Base-by-base conservation (phyloP, 2,329 filamentous ascomycete species). In the Neopestalotiopsis sp. region DNA sequence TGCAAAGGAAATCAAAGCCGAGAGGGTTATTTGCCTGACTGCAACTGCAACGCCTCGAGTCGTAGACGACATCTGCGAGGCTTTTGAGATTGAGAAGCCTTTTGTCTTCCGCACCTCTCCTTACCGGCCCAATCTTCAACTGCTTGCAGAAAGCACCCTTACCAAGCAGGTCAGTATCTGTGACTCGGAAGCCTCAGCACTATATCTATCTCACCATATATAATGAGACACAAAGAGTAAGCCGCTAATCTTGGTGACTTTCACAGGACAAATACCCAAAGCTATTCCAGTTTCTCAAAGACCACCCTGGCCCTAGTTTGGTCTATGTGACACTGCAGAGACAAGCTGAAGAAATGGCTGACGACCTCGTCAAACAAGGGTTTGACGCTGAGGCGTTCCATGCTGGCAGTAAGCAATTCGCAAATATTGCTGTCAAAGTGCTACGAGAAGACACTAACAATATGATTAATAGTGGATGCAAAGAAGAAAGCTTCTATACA, bases 251-350 rank as follows among this genome's bases (percentile, higher is more conserved):
- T 52, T 52, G 4, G 45, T n/a, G n/a, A 52, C 20, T 20, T 52
- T 9, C 7, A n/a, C 17, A 82, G 7, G 83, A 86, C 2, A 85
- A 86, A 64, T 82, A 82, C 57, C 78, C 82, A 1, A 78, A 80
- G 58, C 74, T 88, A 12, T 81, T 83, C 42, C 69, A 76, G 0
- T 90, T 90, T 69, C 77, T 91, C 9, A 78, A 77, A 40, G 71
- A 80, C 0, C 81, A 90, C 67, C 79, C 82, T 1, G 89, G 89
- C 0, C 81, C 89, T 2, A 87, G 87, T 0, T 86, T 91, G 28
- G 81, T 91, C 13, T 91, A 91, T 67, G 87, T 90, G 1, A 90
- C 88, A 0, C 75, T 86, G 0, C 89, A 90, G 69, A 85, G 83
- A 74, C 84, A 88, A 71, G 82, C 87, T 0, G 85, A 85, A 68